Conservation (phyloP, 805 yeast species). For the Metschnikowia orientalis region DNA sequence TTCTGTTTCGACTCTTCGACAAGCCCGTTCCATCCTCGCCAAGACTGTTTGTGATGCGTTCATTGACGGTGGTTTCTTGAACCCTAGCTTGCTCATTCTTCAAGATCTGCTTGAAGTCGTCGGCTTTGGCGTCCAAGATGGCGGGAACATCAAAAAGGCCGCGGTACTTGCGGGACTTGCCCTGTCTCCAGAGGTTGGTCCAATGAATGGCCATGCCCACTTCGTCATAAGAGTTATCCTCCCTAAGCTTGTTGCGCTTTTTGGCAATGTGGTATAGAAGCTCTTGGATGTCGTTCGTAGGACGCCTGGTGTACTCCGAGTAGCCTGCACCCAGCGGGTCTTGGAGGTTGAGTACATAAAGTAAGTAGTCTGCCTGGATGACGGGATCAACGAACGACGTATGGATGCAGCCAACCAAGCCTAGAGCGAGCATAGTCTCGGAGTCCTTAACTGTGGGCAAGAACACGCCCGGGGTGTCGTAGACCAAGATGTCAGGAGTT, state of each 20-base stretch:
- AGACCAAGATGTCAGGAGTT: conserved; percentile 61
- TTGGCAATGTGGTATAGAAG: conserved; percentile 49
- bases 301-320: conserved; percentile 45
- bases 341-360: conserved; percentile 67
- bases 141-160: conserved; percentile 37
- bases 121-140: conserved; percentile 26
- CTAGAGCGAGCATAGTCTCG: conserved; percentile 69
- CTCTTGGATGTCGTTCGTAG: conserved; percentile 68
- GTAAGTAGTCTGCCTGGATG: conserved; percentile 78
- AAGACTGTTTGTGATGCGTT: conserved; percentile 29
- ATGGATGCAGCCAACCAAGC: conserved; percentile 73
- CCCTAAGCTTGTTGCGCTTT: conserved; percentile 30
- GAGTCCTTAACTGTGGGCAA: conserved; percentile 65
- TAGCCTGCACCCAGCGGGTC: conserved; percentile 45
- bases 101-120: conserved; percentile 21
- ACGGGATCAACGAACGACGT: conserved; percentile 72
- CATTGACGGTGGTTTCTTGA: conserved; percentile 23
- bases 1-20: conserved; percentile 34
- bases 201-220: conserved; percentile 60
- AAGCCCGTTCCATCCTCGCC: conserved; percentile 38
- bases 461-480: conserved; percentile 93
- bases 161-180: conserved; percentile 33
- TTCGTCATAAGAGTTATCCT: conserved; percentile 43
- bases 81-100: conserved; percentile 30
- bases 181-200: conserved; percentile 58